These are phyloP conservation scores for Neoarthrinium moseri DNA, from an alignment of 2,329 filamentous ascomycete genomes.

Conservation along the genomic window DNA sequence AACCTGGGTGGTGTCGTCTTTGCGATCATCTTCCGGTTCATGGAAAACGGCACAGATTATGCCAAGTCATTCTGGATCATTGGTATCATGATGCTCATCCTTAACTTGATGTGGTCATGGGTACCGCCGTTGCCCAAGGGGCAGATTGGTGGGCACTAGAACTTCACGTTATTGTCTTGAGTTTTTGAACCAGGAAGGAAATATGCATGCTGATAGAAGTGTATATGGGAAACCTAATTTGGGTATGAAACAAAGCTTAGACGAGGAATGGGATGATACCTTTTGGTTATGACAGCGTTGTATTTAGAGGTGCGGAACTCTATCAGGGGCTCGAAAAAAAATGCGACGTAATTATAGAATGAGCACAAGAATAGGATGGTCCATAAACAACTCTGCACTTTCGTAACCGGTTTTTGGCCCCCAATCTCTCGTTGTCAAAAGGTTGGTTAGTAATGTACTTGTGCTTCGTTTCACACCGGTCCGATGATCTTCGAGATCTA, in stretches of 20 bases:
- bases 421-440: too few species aligned
- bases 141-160: constrained; percentile 44
- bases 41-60: constrained; percentile 61
- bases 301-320: background rate
- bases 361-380: too few species aligned
- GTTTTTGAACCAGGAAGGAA: background rate
- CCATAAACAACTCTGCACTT: too few species aligned
- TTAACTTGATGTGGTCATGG: constrained; percentile 65
- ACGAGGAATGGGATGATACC: background rate
- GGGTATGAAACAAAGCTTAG: constrained; percentile 2
- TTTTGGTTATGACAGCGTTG: background rate
- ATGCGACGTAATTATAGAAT: too few species aligned
- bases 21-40: constrained; percentile 78
- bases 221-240: background rate
- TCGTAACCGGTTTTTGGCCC: too few species aligned
- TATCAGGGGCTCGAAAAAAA: too few species aligned
- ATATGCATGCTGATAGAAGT: too few species aligned
- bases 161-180: background rate
- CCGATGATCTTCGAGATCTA: too few species aligned
- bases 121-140: constrained; percentile 54
- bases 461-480: too few species aligned
- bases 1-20: constrained; percentile 87
- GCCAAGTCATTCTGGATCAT: constrained; percentile 77
- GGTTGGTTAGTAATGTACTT: too few species aligned
- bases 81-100: constrained; percentile 68